These are phyloP conservation scores for Crucihimalaya himalaica DNA, from an alignment of 345 rosid species.

Conservation along the genomic window DNA sequence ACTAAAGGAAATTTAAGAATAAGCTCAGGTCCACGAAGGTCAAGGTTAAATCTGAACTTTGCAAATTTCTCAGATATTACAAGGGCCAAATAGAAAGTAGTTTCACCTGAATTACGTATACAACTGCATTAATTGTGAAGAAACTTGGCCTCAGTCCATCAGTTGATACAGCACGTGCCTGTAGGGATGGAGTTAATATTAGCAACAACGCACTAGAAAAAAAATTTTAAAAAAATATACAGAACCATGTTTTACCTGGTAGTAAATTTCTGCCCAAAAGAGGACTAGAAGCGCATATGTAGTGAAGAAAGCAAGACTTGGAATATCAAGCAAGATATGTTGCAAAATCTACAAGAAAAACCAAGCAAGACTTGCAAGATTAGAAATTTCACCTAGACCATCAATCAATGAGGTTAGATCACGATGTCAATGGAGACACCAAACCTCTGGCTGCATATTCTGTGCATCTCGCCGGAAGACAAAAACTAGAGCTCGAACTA, in stretches of 20 bases:
- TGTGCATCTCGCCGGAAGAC: constrained; percentile 63
- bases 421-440: constrained; percentile 1
- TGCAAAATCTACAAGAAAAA: constrained; percentile 57
- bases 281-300: constrained; percentile 76
- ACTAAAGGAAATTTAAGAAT: neutral
- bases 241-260: constrained; percentile 50
- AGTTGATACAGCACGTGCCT: constrained; percentile 88
- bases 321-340: constrained; percentile 76
- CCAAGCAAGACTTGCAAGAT: constrained; percentile 11
- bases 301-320: constrained; percentile 72
- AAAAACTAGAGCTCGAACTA: constrained; percentile 79
- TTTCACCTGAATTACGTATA: constrained; percentile 80
- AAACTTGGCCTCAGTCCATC: constrained; percentile 88
- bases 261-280: constrained; percentile 89
- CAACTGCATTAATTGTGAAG: constrained; percentile 70
- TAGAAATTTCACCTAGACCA: neutral
- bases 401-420: constrained; percentile 9
- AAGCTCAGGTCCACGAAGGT: neutral
- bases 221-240: neutral
- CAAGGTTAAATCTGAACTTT: neutral
- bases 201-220: neutral
- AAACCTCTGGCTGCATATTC: constrained; percentile 64
- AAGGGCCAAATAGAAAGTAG: constrained; percentile 13
- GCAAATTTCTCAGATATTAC: neutral
- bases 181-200: constrained; percentile 26